Evolutionary conservation across 495 filamentous ascomycete genomes (phyloP).

Genomic region (Xylaria flabelliformis): DNA sequence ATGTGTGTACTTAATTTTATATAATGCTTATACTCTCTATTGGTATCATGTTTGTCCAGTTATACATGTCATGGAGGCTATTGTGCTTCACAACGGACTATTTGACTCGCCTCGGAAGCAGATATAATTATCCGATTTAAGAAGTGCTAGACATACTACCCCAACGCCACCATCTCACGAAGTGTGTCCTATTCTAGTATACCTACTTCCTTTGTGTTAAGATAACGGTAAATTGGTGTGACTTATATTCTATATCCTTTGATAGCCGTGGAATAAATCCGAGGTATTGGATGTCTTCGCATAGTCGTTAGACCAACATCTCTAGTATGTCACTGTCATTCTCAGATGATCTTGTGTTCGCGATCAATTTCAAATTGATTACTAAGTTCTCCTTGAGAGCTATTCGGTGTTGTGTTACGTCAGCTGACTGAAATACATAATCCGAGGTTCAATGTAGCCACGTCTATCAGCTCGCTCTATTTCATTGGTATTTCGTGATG

Average conservation of each 20-base stretch:
- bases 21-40: not conserved
- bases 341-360: not conserved
- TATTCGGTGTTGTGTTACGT: not conserved
- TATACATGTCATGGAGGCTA: not conserved
- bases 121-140: not conserved
- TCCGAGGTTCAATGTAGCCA: not conserved
- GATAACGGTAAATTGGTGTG: not conserved
- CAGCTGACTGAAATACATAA: not conserved
- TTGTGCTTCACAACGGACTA: not conserved
- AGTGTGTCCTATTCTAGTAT: not conserved
- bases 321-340: not conserved
- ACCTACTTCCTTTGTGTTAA: not conserved
- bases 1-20: slow-evolving; percentile 6
- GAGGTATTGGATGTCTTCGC: not conserved
- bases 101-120: not conserved
- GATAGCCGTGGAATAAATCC: not conserved
- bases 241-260: not conserved
- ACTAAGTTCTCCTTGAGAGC: not conserved
- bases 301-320: not conserved
- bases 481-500: not conserved
- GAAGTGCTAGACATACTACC: not conserved
- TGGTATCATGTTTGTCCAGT: not conserved
- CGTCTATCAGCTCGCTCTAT: not conserved
- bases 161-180: not conserved
- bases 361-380: not conserved